Base-by-base conservation (phyloP, 1,139 yeast species). In the Candida neerlandica region DNA sequence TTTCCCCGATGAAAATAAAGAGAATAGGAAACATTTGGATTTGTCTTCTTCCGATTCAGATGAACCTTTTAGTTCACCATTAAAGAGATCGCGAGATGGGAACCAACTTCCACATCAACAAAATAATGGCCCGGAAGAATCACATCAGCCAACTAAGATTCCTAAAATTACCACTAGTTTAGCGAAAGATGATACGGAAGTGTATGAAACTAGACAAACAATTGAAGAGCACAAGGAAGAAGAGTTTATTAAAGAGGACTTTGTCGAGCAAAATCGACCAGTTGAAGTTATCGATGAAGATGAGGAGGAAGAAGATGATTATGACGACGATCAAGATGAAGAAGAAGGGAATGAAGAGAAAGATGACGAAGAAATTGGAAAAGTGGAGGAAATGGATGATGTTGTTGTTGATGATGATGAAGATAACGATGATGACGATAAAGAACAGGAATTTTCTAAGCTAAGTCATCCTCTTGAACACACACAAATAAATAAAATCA, bases 401-500 rank as follows among this genome's bases (percentile, higher is more conserved):
- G 9, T 43, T 21, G 45, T 29, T 3, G 34, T 23, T 23, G 27
- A 23, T 2, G 9, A n/a, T 23, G 46, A 37, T n/a, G 43, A 44
- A 7, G 27, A 23, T 2, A 2, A n/a, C 18, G 46, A 37, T n/a
- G 43, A 44, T 30, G 19, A 37, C 14, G 43, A 35, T 4, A 30
- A 3, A 42, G 43, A 27, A 43, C 16, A 23, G 12, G 33, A 2
- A 3, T 9, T 16, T 5, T 37, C 21, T 5, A 44, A 40, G 5
- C 39, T 37, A 18, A 41, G 26, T 21, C 43, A 23, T 11, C 16
- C 44, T 14, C 41, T 37, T 11, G 51, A 48, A n/a, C 54, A 58
- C 38, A 67, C 69, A 3, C 68, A 64, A 23, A 43, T 64, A n/a
- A 56, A 54, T 45, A 62, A 58, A 47, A 60, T 65, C 26, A 56